Evolutionary conservation across 805 yeast species (phyloP).

Genomic region (Wickerhamiella allomyrinae): DNA sequence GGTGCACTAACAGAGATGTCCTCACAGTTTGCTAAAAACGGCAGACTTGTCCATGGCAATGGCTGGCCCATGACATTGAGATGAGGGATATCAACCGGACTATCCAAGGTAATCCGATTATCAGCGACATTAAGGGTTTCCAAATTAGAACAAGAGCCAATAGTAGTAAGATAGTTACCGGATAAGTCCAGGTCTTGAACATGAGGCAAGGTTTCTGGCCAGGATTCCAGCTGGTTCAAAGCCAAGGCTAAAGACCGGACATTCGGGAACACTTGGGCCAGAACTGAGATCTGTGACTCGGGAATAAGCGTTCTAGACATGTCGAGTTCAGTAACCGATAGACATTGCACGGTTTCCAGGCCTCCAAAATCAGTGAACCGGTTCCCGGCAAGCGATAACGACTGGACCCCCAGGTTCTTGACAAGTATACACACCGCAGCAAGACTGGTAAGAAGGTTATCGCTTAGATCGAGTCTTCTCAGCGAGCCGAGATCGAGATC

Average conservation of each 20-base stretch:
- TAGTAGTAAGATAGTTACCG: conserved; percentile 24
- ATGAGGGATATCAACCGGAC: background rate
- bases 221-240: conserved; percentile 27
- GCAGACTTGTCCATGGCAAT: conserved; percentile 35
- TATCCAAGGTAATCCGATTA: conserved; percentile 17
- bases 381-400: conserved; percentile 35
- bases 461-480: conserved; percentile 41
- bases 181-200: conserved; percentile 26
- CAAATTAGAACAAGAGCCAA: background rate
- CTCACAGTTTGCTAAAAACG: conserved; percentile 24
- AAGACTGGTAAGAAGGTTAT: conserved; percentile 38
- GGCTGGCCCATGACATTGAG: conserved; percentile 2
- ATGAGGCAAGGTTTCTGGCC: conserved; percentile 15
- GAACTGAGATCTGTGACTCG: background rate
- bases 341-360: background rate
- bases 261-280: conserved; percentile 9
- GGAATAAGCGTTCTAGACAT: conserved; percentile 24
- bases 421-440: conserved; percentile 28
- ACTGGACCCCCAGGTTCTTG: conserved; percentile 24
- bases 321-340: conserved; percentile 21
- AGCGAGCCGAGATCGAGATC: conserved; percentile 4
- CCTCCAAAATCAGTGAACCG: conserved; percentile 16
- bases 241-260: conserved; percentile 10
- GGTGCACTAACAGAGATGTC: conserved; percentile 32
- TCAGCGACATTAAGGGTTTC: conserved; percentile 20